Conservation (phyloP, 352 stramenopile species). For the Pythium sukuiense region DNA sequence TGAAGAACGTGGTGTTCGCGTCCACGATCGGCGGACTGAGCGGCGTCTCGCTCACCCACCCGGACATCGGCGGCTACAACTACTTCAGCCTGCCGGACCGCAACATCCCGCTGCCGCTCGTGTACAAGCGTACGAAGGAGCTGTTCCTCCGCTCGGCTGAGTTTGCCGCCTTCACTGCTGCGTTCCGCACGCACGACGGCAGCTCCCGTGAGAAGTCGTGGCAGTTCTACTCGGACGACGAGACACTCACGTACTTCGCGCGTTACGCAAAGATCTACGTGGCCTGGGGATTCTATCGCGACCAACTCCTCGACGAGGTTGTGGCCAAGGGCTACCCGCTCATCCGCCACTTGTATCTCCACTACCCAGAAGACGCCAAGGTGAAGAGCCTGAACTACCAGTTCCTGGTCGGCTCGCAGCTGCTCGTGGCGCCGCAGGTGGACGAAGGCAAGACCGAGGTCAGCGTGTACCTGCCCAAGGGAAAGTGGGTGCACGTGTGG, state of each 20-base stretch:
- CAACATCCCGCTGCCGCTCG: neutral
- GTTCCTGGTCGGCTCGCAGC: slow-evolving; percentile 11
- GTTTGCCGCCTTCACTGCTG: slow-evolving; percentile 19
- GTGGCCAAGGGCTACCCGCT: slow-evolving; percentile 7
- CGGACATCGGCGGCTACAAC: slow-evolving; percentile 23
- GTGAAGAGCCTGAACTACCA: slow-evolving; percentile 4
- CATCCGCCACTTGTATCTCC: slow-evolving; percentile 12
- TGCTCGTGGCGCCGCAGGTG: slow-evolving; percentile 13
- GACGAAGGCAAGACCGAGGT: slow-evolving; percentile 12
- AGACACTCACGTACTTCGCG: slow-evolving; percentile 12
- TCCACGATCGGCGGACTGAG: slow-evolving; percentile 16
- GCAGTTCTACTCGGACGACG: slow-evolving; percentile 22
- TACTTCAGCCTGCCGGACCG: slow-evolving; percentile 7
- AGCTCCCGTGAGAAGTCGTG: slow-evolving; percentile 15
- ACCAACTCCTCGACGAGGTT: slow-evolving; percentile 12
- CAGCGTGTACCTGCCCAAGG: slow-evolving; percentile 5
- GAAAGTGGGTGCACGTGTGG: slow-evolving; percentile 20
- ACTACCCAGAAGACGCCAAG: slow-evolving; percentile 5
- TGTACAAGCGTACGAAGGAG: slow-evolving; percentile 16
- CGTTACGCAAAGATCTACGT: slow-evolving; percentile 18
- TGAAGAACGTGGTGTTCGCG: slow-evolving; percentile 21
- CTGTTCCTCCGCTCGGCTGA: slow-evolving; percentile 17
- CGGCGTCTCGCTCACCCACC: slow-evolving; percentile 18
- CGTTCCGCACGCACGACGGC: slow-evolving; percentile 22
- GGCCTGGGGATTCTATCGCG: slow-evolving; percentile 17